Conservation (phyloP, 2,329 filamentous ascomycete genomes). For the Hansfordia pulvinata region DNA sequence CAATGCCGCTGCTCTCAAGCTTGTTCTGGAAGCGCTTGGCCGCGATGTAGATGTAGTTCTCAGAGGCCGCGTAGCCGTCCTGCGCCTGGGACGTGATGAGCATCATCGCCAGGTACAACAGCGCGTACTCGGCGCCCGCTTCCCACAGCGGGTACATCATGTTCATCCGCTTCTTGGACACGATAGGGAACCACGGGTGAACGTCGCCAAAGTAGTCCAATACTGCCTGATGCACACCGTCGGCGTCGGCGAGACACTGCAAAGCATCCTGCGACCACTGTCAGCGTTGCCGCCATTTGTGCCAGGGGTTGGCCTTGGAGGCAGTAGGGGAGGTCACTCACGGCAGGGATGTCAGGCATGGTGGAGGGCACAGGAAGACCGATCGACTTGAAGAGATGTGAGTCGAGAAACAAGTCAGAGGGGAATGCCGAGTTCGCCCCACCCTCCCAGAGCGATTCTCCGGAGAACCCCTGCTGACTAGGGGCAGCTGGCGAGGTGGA, state of each 20-base stretch:
- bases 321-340: conserved; percentile 9
- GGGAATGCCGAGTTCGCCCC: conserved; percentile 22
- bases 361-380: conserved; percentile 23
- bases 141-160: conserved; percentile 26
- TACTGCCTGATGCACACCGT: conserved; percentile 21
- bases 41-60: conserved; percentile 24
- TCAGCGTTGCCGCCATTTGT: not conserved
- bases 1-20: conserved; percentile 25
- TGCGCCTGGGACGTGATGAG: conserved; percentile 22
- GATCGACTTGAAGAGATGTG: conserved; percentile 21
- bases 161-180: conserved; percentile 30
- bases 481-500: too few species aligned
- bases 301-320: conserved; percentile 2
- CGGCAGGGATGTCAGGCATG: conserved; percentile 21
- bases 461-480: too few species aligned
- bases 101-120: conserved; percentile 35
- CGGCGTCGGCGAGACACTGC: conserved; percentile 22
- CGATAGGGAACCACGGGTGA: conserved; percentile 32
- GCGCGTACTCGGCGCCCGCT: conserved; percentile 28
- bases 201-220: conserved; percentile 27
- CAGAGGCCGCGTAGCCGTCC: conserved; percentile 18
- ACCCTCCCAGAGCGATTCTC: conserved; percentile 8
- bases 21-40: conserved; percentile 25
- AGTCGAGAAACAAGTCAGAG: conserved; percentile 28
- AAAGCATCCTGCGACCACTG: conserved; percentile 19